Percentiles rank a stretch among this genome's conserved stretches.
phyloP scores from a whole-genome alignment of 1,284 basidiomycete species.

The Gymnopus androsaceus region DNA sequence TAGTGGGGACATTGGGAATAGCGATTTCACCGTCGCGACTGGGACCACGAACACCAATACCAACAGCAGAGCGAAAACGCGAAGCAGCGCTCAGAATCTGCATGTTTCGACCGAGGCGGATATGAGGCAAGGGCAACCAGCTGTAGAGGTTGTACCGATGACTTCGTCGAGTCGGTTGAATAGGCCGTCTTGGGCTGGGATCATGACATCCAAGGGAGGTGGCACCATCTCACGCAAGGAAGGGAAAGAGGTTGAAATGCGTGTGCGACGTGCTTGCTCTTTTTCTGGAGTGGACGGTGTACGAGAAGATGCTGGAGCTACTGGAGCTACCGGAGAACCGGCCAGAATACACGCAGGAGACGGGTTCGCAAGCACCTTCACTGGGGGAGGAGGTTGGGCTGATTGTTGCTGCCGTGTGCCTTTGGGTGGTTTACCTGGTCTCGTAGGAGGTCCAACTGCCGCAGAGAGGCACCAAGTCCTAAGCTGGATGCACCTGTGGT shows the following conservation, averaged over 20 bases:
- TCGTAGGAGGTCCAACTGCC: slow-evolving; percentile 16
- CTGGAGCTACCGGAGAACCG: not conserved
- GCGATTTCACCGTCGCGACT: not conserved
- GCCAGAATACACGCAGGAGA: not conserved
- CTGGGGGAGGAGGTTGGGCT: not conserved
- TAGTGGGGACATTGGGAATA: not conserved
- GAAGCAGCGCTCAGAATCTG: not conserved
- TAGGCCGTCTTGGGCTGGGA: not conserved
- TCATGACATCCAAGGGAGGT: not conserved
- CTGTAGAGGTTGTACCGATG: not conserved
- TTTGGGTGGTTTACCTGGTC: slow-evolving; percentile 21
- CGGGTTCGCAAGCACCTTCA: not conserved
- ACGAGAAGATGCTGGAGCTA: too few relatives aligned
- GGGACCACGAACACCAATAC: not conserved
- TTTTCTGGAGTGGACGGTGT: not conserved
- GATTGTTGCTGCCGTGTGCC: not conserved
- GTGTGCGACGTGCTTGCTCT: not conserved
- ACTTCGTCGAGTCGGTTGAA: not conserved
- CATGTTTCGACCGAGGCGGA: too few relatives aligned
- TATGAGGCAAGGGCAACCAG: not conserved
- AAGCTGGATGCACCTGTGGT: too few relatives aligned
- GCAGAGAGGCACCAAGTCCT: slow-evolving; percentile 31
- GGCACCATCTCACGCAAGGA: not conserved
- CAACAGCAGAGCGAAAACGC: not conserved
- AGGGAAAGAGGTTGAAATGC: not conserved